Conservation (phyloP, 805 yeast species). For the Pichia gijzeniarum region DNA sequence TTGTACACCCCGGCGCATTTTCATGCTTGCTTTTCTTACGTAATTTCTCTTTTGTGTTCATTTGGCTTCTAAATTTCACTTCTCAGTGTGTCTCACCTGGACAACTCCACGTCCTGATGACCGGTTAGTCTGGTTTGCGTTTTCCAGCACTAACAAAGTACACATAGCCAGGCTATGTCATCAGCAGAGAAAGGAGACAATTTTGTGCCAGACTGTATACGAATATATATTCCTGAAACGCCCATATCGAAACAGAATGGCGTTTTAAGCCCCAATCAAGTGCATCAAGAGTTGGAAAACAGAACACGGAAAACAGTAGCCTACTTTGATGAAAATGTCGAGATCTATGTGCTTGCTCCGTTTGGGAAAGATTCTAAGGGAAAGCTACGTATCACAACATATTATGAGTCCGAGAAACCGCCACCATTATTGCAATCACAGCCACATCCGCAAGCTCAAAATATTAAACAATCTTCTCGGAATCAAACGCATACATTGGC, state of each 20-base stretch:
- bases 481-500: not conserved
- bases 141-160: too few relatives aligned
- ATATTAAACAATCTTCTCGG: not conserved
- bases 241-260: not conserved
- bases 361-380: not conserved
- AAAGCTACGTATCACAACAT: constrained; percentile 2
- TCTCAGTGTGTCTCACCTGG: too few relatives aligned
- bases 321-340: constrained; percentile 18
- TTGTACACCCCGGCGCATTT: too few relatives aligned
- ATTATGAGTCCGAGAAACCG: constrained; percentile 1
- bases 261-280: not conserved
- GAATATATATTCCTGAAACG: constrained; percentile 5
- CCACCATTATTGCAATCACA: not conserved
- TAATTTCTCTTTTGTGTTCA: too few relatives aligned
- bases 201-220: not conserved
- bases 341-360: constrained; percentile 8
- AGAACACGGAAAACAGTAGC: constrained; percentile 34
- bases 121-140: too few relatives aligned
- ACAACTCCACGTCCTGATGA: too few relatives aligned
- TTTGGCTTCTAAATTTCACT: too few relatives aligned
- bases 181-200: not conserved
- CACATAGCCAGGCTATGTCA: not conserved
- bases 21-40: too few relatives aligned
- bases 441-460: not conserved
- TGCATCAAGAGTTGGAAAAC: not conserved